A percentile compares a stretch with the other conserved stretches of the same genome.
phyloP scores from a whole-genome alignment of 2,329 filamentous ascomycete genomes.

The Plectosphaerella plurivora region DNA sequence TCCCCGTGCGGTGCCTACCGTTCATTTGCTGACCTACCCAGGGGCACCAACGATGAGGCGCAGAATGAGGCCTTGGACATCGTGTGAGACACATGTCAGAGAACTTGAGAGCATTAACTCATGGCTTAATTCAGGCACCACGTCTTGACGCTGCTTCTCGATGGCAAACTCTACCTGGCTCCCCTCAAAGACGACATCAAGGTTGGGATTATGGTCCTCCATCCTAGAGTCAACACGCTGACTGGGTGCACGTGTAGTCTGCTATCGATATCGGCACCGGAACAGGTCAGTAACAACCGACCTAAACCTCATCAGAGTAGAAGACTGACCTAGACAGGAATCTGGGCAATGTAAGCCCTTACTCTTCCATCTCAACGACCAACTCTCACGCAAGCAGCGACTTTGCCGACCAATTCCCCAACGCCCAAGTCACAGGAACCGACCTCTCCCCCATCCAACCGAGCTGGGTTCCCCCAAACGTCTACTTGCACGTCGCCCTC shows the following conservation, averaged over 20 bases:
- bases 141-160: constrained; percentile 15
- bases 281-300: constrained; percentile 5
- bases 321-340: background rate
- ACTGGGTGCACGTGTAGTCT: constrained; percentile 2
- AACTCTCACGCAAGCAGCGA: constrained; percentile 34
- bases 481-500: constrained; percentile 3
- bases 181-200: constrained; percentile 16
- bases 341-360: constrained; percentile 6
- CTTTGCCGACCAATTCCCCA: constrained; percentile 35
- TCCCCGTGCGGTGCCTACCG: too few relatives aligned
- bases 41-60: constrained; percentile 20
- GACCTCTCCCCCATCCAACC: constrained; percentile 56
- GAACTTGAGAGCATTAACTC: background rate
- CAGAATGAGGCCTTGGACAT: constrained; percentile 26
- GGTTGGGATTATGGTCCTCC: constrained; percentile 14
- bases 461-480: constrained; percentile 50
- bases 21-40: background rate
- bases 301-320: background rate
- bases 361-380: background rate
- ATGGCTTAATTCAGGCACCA: constrained; percentile 15
- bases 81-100: background rate
- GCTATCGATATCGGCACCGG: constrained; percentile 13
- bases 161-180: constrained; percentile 18
- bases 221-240: constrained; percentile 14
- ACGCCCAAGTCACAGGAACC: constrained; percentile 43